phyloP scores from a whole-genome alignment of 768 basidiomycete species.

The Pisolithus sp. region DNA sequence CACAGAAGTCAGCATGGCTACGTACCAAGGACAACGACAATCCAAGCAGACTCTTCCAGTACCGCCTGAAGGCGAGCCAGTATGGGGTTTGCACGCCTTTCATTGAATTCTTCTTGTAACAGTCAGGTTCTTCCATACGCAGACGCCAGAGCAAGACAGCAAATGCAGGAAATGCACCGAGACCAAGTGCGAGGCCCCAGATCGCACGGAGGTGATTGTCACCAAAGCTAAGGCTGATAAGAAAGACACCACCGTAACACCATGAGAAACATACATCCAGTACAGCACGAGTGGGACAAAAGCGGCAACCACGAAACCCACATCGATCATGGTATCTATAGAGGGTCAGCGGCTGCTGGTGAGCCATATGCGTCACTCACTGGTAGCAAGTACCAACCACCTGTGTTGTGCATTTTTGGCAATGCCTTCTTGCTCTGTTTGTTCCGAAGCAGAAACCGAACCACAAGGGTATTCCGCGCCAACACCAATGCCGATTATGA shows the following conservation, averaged over 20 bases:
- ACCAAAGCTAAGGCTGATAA: slow-evolving; percentile 49
- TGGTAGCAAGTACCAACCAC: slow-evolving; percentile 86
- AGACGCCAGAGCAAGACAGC: slow-evolving; percentile 85
- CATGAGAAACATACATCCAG: slow-evolving; percentile 63
- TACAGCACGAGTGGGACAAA: slow-evolving; percentile 82
- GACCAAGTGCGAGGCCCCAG: slow-evolving; percentile 82
- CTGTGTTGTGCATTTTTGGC: slow-evolving; percentile 75
- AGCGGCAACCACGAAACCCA: slow-evolving; percentile 71
- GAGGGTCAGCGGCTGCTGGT: slow-evolving; percentile 1
- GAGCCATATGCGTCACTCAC: slow-evolving; percentile 35
- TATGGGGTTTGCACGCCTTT: slow-evolving; percentile 70
- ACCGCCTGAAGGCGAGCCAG: slow-evolving; percentile 66
- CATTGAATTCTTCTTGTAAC: slow-evolving; percentile 77
- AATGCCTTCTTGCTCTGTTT: slow-evolving; percentile 79
- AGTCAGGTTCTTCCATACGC: slow-evolving; percentile 72
- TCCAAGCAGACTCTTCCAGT: slow-evolving; percentile 69
- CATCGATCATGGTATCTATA: slow-evolving; percentile 77
- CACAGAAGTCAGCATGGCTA: neutral
- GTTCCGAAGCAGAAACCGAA: slow-evolving; percentile 82
- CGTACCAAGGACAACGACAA: slow-evolving; percentile 72
- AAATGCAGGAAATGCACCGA: slow-evolving; percentile 75
- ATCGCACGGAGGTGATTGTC: slow-evolving; percentile 74
- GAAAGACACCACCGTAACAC: neutral
- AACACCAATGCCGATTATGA: slow-evolving; percentile 83
- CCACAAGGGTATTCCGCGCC: slow-evolving; percentile 91